A percentile compares a stretch with the other conserved stretches of the same genome.
Conservation (phyloP, 1,284 basidiomycete genomes). For the Coniophora puteana region DNA sequence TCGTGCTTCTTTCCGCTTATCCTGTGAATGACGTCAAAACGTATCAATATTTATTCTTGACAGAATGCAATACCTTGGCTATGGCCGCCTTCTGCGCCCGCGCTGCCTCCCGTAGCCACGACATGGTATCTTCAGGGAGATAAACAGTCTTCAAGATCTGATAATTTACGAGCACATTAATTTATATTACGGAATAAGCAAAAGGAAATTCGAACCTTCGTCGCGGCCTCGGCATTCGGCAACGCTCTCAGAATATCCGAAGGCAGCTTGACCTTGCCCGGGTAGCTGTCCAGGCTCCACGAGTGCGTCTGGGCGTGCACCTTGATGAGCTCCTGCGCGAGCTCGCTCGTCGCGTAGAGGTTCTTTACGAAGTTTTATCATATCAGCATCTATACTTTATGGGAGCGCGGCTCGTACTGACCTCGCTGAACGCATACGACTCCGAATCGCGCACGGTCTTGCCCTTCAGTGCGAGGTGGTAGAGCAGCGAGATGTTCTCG, state of each 20-base stretch:
- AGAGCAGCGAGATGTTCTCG: conserved; percentile 83
- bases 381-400: not conserved
- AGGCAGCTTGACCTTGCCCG: conserved; percentile 79
- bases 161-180: not conserved
- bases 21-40: conserved; percentile 16
- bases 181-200: conserved; percentile 5
- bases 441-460: conserved; percentile 85
- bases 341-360: conserved; percentile 85
- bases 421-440: conserved; percentile 65
- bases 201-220: conserved; percentile 41
- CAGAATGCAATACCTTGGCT: conserved; percentile 3
- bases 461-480: conserved; percentile 76
- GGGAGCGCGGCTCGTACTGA: conserved; percentile 25
- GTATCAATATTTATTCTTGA: too few species aligned
- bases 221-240: conserved; percentile 57
- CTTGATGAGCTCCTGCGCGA: conserved; percentile 87
- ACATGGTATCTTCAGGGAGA: conserved; percentile 54
- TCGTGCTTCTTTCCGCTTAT: conserved; percentile 28
- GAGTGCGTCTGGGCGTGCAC: conserved; percentile 57
- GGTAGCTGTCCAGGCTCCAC: conserved; percentile 81
- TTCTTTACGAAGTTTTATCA: conserved; percentile 46
- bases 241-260: conserved; percentile 75
- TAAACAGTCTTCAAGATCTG: conserved; percentile 66
- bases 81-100: conserved; percentile 16
- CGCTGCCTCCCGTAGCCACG: conserved; percentile 46